Base-by-base conservation (phyloP, 768 basidiomycete genomes). In the Sarcodon aspratus region DNA sequence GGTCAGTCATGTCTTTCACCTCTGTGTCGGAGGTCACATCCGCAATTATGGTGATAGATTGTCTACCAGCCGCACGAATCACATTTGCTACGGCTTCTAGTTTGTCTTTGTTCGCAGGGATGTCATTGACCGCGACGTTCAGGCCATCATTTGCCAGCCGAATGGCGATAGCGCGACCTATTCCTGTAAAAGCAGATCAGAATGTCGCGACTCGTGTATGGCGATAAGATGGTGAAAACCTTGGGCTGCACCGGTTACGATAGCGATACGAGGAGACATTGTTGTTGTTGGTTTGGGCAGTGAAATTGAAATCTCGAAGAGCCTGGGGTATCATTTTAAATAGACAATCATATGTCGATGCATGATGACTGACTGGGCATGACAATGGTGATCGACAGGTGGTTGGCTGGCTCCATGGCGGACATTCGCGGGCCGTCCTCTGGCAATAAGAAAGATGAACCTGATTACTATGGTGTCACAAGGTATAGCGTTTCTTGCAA, bases 161-260 rank as follows among this genome's bases (percentile, higher is more conserved):
- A 4, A 66, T 56, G 0, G 63, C 63, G 13, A 65, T 61, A 1
- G 55, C 57, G 13, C 51, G 48, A n/a, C 66, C 66, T 11, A 67
- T 65, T 27, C 21, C 21, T 27, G 46, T 17, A 27, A 27, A 27
- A 27, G 5, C 21, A 5, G 21, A 27, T 27, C 21, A 27, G 21
- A 27, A 27, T 5, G 21, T 27, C 21, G 21, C 5, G 21, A 27
- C 21, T 27, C 21, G 21, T 27, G 21, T 2, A 27, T 5, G 3
- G 5, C n/a, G 5, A 27, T 27, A 27, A 27, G 5, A 27, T 27
- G 21, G 21, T 27, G 21, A 27, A 27, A 27, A 27, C 64, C 66
- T 51, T 60, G 54, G n/a, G 67, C 64, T 8, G 58, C 61, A 31
- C 64, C 66, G 3, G 66, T 67, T 13, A 67, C 57, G 13, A 61